Base-by-base conservation (phyloP, 345 rosid species). In the Eutrema heterophyllum region DNA sequence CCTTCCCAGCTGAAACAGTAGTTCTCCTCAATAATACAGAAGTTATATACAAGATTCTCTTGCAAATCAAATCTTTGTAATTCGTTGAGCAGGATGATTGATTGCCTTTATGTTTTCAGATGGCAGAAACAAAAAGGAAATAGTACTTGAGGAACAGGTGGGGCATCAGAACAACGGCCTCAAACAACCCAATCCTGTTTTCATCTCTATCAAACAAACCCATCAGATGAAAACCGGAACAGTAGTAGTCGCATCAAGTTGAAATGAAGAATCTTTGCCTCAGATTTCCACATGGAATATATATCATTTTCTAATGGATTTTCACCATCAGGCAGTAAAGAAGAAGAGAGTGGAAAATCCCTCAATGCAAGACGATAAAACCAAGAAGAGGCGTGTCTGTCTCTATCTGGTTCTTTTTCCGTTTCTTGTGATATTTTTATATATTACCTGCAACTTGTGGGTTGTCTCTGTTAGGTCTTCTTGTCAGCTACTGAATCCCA, bases 401-500 rank as follows among this genome's bases (percentile, higher is more conserved):
- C 80, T 55, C 38, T 29, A 71, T 76, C 66, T 70, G 61, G 24
- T 76, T 63, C 61, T 64, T 67, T 59, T 76, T 54, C 64, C 53
- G 65, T 76, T 76, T 62, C 66, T 29, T 76, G 14, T 33, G 64
- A 53, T 62, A 62, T 69, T 60, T 52, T 67, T 50, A 1, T 58
- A 53, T 53, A 40, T 52, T 39, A 30, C 29, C 46, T 51, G 57
- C 80, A 70, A 76, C 75, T 70, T 63, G 80, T 76, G 66, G 57
- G 53, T 70, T 76, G 80, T 62, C 66, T 64, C 50, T 63, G 75
- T 76, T 76, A 76, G 79, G 79, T 26, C 11, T 75, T 68, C 70
- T 75, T 61, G 64, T 75, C 68, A 6, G 58, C 36, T 75, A 75
- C 79, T 68, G 57, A 75, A 68, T 45, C 43, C 33, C 79, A 75